Evolutionary conservation across 257 asterid species (phyloP), one percentile per base, ranked within the genome.

Genomic region (Fraxinus excelsior): DNA sequence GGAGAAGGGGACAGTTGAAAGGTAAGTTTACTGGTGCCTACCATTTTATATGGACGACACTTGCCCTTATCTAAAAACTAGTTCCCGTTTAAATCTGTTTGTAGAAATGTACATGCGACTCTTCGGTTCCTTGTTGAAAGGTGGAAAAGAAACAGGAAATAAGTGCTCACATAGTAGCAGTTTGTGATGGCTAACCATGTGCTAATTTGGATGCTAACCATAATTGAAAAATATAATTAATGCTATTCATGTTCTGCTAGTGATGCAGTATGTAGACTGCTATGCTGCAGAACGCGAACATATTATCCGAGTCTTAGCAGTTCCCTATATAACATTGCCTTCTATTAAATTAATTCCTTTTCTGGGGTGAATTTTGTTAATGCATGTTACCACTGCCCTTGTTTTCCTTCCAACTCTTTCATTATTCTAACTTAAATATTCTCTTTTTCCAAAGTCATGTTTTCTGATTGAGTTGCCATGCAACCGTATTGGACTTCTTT

Each of bases 1-100:
- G 97, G 74, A 88, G 78, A 89, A 88, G 88, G 76, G 97, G 97
- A 67, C 90, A 91, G 81, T 76, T 94, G 82, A 90, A 81, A 84
- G 96, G 97, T 87, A 88, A 87, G 91, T 81, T 74, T 25, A 69
- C 31, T 58, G 3, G 28, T 51, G 66, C 13, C 29, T 58, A 58
- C 66, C 7, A 58, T n/a, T 58, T 58, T 21, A 21, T 21, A 58
- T 58, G 14, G 66, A 58, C 0, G 23, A 18, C 12, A 58, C 5
- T 58, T 56, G 21, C 29, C 66, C 18, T 51, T 51, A 18, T 51
- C 62, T 51, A 18, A 19, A 19, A 51, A 18, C 9, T 18, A 51
- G 62, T 51, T 51, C 23, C 23, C 62, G 7, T 51, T 51, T 51
- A 51, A 58, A 21, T 58, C 56, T 74, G 21, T 66, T 46, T 74